Conservation (phyloP, 345 rosid species). For the Eucalyptus paniculata region DNA sequence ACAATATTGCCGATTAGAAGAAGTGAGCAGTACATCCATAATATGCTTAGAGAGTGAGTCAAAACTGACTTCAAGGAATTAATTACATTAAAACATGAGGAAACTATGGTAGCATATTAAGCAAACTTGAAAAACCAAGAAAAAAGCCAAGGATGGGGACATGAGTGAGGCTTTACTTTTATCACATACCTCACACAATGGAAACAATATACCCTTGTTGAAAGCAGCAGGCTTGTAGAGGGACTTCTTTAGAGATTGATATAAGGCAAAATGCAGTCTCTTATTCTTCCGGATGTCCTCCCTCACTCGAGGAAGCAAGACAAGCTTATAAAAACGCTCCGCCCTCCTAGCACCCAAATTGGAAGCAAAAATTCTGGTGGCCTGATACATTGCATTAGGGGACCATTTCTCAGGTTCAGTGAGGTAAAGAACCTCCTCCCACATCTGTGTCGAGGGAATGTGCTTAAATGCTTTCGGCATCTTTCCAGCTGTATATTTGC, state of each 20-base stretch:
- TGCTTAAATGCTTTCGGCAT: slow-evolving; percentile 80
- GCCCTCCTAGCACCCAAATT: slow-evolving; percentile 62
- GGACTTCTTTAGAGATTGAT: slow-evolving; percentile 72
- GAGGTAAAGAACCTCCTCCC: slow-evolving; percentile 84
- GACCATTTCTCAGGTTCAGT: slow-evolving; percentile 97
- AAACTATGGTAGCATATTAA: not conserved
- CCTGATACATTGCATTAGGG: slow-evolving; percentile 86
- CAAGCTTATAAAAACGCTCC: slow-evolving; percentile 59
- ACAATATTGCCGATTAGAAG: not conserved
- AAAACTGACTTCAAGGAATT: not conserved
- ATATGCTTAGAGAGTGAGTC: not conserved
- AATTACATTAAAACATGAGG: not conserved
- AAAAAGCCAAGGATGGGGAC: not conserved
- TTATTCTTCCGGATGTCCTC: slow-evolving; percentile 79
- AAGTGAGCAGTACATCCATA: not conserved
- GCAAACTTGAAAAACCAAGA: not conserved
- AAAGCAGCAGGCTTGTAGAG: slow-evolving; percentile 89
- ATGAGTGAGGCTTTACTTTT: not conserved
- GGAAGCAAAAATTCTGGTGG: slow-evolving; percentile 79
- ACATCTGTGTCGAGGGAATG: slow-evolving; percentile 56
- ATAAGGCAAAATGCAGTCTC: slow-evolving; percentile 72
- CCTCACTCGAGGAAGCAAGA: slow-evolving; percentile 87
- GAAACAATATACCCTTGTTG: slow-evolving; percentile 84
- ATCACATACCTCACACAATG: slow-evolving; percentile 63
- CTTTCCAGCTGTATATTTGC: slow-evolving; percentile 76